Percentiles rank a stretch among this genome's conserved stretches.
Evolutionary conservation across 148 eudicot genomes (phyloP).

Genomic region (Dysphania ambrosioides): DNA sequence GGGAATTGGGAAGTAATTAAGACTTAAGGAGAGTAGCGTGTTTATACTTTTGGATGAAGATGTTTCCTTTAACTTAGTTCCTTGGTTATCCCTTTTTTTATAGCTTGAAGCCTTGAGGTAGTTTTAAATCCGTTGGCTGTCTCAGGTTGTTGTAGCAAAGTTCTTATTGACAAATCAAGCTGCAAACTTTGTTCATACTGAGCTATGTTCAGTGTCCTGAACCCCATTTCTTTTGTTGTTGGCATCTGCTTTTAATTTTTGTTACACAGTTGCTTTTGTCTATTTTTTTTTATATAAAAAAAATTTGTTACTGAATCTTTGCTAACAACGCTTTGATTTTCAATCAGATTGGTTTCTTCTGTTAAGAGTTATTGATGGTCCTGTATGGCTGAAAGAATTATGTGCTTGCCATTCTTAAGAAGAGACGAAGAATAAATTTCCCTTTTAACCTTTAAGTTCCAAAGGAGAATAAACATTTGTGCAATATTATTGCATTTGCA

Average conservation of each 20-base stretch:
- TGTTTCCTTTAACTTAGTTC: too few species aligned
- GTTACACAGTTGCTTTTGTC: not conserved
- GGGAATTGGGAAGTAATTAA: too few species aligned
- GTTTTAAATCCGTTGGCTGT: too few species aligned
- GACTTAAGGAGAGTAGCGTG: not conserved
- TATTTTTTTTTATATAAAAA: too few species aligned
- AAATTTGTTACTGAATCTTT: not conserved
- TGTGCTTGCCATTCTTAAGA: not conserved
- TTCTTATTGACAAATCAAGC: too few species aligned
- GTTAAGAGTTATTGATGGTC: not conserved
- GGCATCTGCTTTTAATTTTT: not conserved
- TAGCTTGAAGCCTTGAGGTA: too few species aligned
- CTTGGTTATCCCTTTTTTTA: too few species aligned
- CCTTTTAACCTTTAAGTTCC: not conserved
- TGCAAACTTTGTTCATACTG: too few species aligned
- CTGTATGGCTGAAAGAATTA: not conserved
- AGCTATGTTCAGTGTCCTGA: too few species aligned
- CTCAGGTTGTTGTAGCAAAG: too few species aligned
- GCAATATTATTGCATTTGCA: not conserved
- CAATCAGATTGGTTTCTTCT: not conserved
- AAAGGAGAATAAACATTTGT: not conserved
- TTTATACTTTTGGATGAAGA: not conserved
- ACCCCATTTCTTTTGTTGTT: not conserved
- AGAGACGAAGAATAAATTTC: not conserved
- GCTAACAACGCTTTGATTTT: not conserved